phyloP scores from a whole-genome alignment of 2,329 filamentous ascomycete species.

The Ceratocystis harringtonii region DNA sequence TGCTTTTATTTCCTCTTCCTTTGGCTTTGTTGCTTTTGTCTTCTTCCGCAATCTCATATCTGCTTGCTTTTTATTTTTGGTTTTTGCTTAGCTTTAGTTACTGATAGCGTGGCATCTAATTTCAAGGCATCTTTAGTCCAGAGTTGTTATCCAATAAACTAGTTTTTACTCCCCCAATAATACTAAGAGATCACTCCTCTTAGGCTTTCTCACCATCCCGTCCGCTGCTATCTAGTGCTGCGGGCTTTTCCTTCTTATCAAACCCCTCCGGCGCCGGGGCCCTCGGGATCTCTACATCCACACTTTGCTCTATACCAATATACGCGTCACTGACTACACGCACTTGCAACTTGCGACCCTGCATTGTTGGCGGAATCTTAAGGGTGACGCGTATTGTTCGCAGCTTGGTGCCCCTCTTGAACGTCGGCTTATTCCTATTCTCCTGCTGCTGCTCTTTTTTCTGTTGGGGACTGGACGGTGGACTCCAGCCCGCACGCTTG shows the following conservation, averaged over 20 bases:
- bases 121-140: too few relatives aligned
- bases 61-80: too few relatives aligned
- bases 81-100: too few relatives aligned
- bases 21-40: too few relatives aligned
- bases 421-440: neutral
- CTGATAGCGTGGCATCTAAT: too few relatives aligned
- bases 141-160: too few relatives aligned
- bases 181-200: neutral
- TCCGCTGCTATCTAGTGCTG: neutral
- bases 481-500: conserved; percentile 66
- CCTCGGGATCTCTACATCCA: conserved; percentile 38
- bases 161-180: neutral
- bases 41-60: too few relatives aligned
- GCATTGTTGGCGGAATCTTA: conserved; percentile 29
- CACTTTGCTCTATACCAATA: conserved; percentile 50
- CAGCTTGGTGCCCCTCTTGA: conserved; percentile 12
- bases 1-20: neutral
- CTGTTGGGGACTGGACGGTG: conserved; percentile 17
- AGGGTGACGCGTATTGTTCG: conserved; percentile 7
- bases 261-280: conserved; percentile 24
- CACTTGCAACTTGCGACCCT: conserved; percentile 51
- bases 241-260: conserved; percentile 14
- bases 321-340: conserved; percentile 77
- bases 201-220: neutral
- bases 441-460: neutral